Evolutionary conservation across 2,329 filamentous ascomycete species (phyloP).

Genomic region (Stachybotrys chartarum): DNA sequence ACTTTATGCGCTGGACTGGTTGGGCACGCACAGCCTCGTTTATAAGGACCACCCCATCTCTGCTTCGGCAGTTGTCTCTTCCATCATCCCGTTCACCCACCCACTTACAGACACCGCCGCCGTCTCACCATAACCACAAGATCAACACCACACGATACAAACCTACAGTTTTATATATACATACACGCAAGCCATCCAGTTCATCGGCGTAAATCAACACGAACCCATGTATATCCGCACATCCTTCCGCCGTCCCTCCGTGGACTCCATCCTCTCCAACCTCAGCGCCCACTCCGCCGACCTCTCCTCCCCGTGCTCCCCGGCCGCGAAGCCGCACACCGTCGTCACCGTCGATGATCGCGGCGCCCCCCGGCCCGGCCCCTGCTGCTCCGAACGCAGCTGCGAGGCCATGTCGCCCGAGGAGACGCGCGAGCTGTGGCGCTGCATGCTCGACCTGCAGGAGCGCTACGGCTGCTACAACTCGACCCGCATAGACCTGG

Average conservation of each 20-base stretch:
- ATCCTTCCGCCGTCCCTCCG: not conserved
- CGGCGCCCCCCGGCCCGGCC: too few species aligned
- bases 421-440: conserved; percentile 36
- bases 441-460: conserved; percentile 42
- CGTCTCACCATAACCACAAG: too few species aligned
- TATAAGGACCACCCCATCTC: too few species aligned
- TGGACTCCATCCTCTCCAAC: not conserved
- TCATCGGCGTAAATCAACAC: too few species aligned
- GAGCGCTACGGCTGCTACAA: conserved; percentile 40
- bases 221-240: not conserved
- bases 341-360: conserved; percentile 7
- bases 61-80: too few species aligned
- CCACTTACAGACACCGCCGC: too few species aligned
- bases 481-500: conserved; percentile 40
- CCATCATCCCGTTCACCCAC: too few species aligned
- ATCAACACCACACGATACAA: too few species aligned
- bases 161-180: too few species aligned
- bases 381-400: conserved; percentile 17
- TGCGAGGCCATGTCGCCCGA: conserved; percentile 25
- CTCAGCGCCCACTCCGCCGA: conserved; percentile 5
- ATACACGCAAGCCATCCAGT: too few species aligned
- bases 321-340: conserved; percentile 5
- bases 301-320: conserved; percentile 2
- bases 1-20: too few species aligned
- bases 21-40: too few species aligned